A percentile compares a stretch with the other conserved stretches of the same genome.
These are phyloP conservation scores for Bryopsis sp. DNA, from an alignment of 139 green algal species.

Conservation along the genomic window DNA sequence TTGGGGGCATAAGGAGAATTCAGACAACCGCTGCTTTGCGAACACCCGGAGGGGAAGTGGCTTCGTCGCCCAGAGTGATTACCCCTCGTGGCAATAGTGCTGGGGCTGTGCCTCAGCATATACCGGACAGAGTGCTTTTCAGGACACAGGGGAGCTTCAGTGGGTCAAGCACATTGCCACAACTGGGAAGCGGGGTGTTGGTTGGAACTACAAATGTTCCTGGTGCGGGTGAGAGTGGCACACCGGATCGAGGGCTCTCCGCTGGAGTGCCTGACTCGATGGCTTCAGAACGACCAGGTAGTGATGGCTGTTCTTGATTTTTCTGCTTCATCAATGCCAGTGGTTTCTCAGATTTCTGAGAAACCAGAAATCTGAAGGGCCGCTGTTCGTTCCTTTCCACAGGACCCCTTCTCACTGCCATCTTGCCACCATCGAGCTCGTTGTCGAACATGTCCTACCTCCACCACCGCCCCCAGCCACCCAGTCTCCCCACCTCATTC, in stretches of 20 bases:
- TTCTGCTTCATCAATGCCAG: neutral
- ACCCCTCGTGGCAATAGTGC: too few relatives aligned
- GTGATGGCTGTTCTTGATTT: neutral
- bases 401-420: neutral
- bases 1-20: neutral
- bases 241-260: too few relatives aligned
- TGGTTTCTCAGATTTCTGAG: neutral
- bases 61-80: too few relatives aligned
- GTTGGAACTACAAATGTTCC: too few relatives aligned
- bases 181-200: too few relatives aligned
- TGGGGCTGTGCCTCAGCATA: too few relatives aligned
- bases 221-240: too few relatives aligned
- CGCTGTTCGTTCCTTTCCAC: neutral
- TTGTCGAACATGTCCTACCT: too few relatives aligned
- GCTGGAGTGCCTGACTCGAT: too few relatives aligned
- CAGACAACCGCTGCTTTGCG: neutral
- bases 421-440: neutral
- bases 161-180: neutral
- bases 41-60: neutral
- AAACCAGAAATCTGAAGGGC: neutral
- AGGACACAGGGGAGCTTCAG: neutral
- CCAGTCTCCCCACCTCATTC: neutral
- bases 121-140: neutral
- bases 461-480: neutral
- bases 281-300: too few relatives aligned